Evolutionary conservation across 2,329 filamentous ascomycete genomes (phyloP), one percentile per base, ranked within the genome.

Genomic region (Botrytis paeoniae): DNA sequence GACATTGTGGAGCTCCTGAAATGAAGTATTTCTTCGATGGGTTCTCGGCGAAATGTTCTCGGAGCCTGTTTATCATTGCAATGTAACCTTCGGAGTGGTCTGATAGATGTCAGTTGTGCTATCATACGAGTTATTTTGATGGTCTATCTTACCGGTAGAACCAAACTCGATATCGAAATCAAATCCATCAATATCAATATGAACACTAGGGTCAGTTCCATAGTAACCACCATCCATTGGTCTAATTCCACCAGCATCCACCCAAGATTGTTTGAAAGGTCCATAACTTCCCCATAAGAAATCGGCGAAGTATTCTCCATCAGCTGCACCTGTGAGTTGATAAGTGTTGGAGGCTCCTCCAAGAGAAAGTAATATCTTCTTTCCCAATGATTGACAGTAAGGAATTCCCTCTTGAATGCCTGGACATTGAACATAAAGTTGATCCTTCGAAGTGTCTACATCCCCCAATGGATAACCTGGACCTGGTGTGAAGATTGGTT

Each of bases 271-370:
- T n/a, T 80, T 79, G 32, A 77, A 78, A 8, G 83, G 83, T 16
- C 83, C 83, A 72, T 84, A 85, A 66, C 83, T 81, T 51, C 78
- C 78, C 82, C 83, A 85, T 18, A 85, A 76, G 59, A 83, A 80
- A 66, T 80, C 77, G 7, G 80, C 80, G 51, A 85, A 80, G 62
- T 76, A 78, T 14, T 78, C 78, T 12, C 83, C 83, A 63, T 82
- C 82, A 4, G 77, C 73, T 5, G 76, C 76, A 45, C 82, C 82
- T 2, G 79, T 82, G 35, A 84, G 79, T 72, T 84, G 80, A 74
- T 84, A 84, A 61, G 68, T 73, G 14, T 37, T 8, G 18, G 72
- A 69, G 10, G 75, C 73, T n/a, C 78, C 82, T 69, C 83, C 83
- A 14, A 85, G 75, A 8, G 83, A 84, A 2, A 85, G 77, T 2